Percentiles rank a stretch among this genome's conserved stretches.
These are phyloP conservation scores for Protomyces pachydermus DNA, from an alignment of 1,139 yeast species.

Conservation along the genomic window DNA sequence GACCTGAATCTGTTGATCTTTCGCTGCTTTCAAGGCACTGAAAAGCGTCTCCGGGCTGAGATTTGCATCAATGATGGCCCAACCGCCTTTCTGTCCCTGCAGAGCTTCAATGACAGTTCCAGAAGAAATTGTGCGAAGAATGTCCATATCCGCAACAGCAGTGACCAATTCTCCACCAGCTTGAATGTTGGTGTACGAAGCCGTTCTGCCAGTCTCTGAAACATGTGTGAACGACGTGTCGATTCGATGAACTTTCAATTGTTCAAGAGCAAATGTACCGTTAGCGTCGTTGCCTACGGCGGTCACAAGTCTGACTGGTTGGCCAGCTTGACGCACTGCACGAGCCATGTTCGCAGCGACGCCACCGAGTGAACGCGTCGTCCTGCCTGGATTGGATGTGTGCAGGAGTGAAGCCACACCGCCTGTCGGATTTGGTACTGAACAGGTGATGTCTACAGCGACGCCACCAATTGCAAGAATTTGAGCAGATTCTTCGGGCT, in stretches of 20 bases:
- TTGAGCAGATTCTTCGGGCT: background rate
- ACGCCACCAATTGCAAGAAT: conserved; percentile 62
- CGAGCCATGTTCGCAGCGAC: conserved; percentile 73
- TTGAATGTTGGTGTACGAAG: conserved; percentile 70
- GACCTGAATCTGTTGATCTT: conserved; percentile 36
- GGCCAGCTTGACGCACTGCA: conserved; percentile 12
- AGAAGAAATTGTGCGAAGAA: conserved; percentile 51
- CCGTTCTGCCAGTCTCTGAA: conserved; percentile 45
- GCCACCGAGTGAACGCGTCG: conserved; percentile 64
- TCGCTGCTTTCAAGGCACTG: conserved; percentile 40
- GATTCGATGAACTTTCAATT: conserved; percentile 37
- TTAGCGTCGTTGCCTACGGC: conserved; percentile 55
- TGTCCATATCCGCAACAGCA: conserved; percentile 82
- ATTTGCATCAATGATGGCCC: conserved; percentile 66
- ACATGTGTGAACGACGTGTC: conserved; percentile 45
- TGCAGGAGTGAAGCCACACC: conserved; percentile 35
- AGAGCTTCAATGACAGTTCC: conserved; percentile 39
- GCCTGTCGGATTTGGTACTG: conserved; percentile 34
- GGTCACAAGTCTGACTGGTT: conserved; percentile 50
- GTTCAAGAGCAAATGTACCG: conserved; percentile 45
- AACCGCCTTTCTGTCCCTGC: conserved; percentile 41
- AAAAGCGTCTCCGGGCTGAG: conserved; percentile 47
- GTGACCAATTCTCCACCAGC: conserved; percentile 60
- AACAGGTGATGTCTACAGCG: conserved; percentile 66
- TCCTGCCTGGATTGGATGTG: conserved; percentile 72